Conservation (phyloP, 495 filamentous ascomycete species). For the Penicillium herquei region DNA sequence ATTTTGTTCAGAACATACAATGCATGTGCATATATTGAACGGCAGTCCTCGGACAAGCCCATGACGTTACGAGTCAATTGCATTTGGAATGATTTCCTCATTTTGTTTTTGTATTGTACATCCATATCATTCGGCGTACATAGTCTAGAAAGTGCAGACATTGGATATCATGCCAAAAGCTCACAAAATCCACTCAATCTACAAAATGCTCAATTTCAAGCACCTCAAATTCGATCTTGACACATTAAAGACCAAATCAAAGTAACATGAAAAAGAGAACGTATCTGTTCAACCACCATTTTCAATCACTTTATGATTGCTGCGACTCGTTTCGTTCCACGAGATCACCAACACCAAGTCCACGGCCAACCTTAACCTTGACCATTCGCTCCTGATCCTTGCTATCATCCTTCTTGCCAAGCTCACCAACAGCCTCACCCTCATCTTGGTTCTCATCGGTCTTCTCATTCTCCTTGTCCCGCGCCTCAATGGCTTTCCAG, state of each 20-base stretch:
- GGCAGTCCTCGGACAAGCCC: not conserved
- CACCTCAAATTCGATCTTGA: not conserved
- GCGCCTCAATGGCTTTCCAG: slow-evolving; percentile 44
- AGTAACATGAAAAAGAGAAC: not conserved
- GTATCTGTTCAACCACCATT: not conserved
- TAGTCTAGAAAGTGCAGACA: not conserved
- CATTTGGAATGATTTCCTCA: slow-evolving; percentile 1
- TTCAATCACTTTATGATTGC: slow-evolving; percentile 8
- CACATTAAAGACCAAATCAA: not conserved
- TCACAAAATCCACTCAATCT: not conserved
- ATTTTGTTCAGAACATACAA: too few relatives aligned
- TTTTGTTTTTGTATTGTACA: not conserved
- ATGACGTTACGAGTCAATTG: slow-evolving; percentile 1
- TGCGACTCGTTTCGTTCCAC: slow-evolving; percentile 71
- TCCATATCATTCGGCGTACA: not conserved
- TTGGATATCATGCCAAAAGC: not conserved
- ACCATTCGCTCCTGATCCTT: slow-evolving; percentile 51
- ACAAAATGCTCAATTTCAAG: not conserved
- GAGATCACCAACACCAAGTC: slow-evolving; percentile 78
- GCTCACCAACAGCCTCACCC: slow-evolving; percentile 50
- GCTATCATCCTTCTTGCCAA: slow-evolving; percentile 48
- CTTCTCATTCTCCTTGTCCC: slow-evolving; percentile 40
- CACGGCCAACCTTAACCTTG: slow-evolving; percentile 77
- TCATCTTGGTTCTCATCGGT: slow-evolving; percentile 32
- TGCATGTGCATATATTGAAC: not conserved